Evolutionary conservation across 2,329 filamentous ascomycete species (phyloP).

Genomic region (Neurospora sp.): DNA sequence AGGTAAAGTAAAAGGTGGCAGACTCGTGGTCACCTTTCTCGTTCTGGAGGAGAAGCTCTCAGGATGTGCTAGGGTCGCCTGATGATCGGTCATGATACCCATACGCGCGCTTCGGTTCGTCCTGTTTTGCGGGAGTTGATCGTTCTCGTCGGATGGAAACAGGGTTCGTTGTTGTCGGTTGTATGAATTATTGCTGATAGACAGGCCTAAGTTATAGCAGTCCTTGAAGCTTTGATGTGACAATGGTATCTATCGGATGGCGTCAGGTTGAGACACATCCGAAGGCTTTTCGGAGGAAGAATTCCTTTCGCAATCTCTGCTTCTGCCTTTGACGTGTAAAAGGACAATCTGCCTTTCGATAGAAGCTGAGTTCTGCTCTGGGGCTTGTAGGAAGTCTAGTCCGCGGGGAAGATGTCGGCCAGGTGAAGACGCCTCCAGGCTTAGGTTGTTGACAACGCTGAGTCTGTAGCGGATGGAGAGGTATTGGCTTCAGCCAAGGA

Average conservation of each 20-base stretch:
- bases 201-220: not conserved
- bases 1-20: conserved; percentile 58
- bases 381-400: not conserved
- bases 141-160: not conserved
- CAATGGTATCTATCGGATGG: not conserved
- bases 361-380: not conserved
- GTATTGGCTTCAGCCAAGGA: not conserved
- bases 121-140: not conserved
- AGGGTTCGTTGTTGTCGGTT: not conserved
- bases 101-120: not conserved
- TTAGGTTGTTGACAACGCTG: not conserved
- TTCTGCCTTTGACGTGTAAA: not conserved
- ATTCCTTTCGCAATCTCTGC: not conserved
- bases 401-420: not conserved
- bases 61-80: conserved; percentile 20
- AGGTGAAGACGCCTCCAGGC: not conserved
- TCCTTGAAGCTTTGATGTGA: not conserved
- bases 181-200: not conserved
- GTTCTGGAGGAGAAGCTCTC: conserved; percentile 55
- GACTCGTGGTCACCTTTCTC: conserved; percentile 57
- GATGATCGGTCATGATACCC: not conserved
- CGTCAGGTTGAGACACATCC: not conserved
- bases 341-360: not conserved
- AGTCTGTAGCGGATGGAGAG: not conserved
- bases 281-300: not conserved